Base-by-base conservation (phyloP, 768 basidiomycete genomes). In the Rhizopogon vesiculosus region DNA sequence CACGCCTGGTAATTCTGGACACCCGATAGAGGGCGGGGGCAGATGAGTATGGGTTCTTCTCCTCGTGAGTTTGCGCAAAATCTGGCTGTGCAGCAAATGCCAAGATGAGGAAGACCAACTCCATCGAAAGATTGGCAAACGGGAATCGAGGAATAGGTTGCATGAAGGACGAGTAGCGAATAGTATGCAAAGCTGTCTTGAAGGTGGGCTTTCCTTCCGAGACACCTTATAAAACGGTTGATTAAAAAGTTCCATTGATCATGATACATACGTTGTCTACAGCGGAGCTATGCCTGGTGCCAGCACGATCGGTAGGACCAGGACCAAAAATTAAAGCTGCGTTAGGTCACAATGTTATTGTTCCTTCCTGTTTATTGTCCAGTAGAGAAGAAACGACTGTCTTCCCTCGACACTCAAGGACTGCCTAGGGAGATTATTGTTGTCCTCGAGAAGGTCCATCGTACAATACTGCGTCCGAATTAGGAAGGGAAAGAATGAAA, bases 91-190 rank as follows among this genome's bases (percentile, higher is more conserved):
- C 59, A 16, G 73, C 72, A n/a, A 72, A 43, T 28, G 63, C 58
- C 35, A 75, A 59, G 48, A 76, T 69, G 41, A 70, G 66, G 42
- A 72, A 66, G 42, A 61, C 67, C 28, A 76, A 67, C 62, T 76
- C 75, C 22, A 65, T 61, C 9, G 74, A 67, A 41, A 74, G 69
- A 22, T 51, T 46, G 19, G 60, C 59, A 55, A 75, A 64, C 7
- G 50, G 51, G 19, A 63, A 61, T 31, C 29, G 60, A 22, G 48
- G 0, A 3, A 35, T 35, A 48, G 48, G 15, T 33, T 16, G 19
- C 48, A 49, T 49, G 19, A 22, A 38, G 8, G 33, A n/a, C 19
- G 3, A 18, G n/a, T n/a, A n/a, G 40, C 7, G n/a, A 41, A 8
- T 13, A 35, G 33, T 22, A 33, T 22, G 33, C 33, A 19, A 49